phyloP scores from a whole-genome alignment of 352 stramenopile genomes.

The Globisporangium mamillatum region DNA sequence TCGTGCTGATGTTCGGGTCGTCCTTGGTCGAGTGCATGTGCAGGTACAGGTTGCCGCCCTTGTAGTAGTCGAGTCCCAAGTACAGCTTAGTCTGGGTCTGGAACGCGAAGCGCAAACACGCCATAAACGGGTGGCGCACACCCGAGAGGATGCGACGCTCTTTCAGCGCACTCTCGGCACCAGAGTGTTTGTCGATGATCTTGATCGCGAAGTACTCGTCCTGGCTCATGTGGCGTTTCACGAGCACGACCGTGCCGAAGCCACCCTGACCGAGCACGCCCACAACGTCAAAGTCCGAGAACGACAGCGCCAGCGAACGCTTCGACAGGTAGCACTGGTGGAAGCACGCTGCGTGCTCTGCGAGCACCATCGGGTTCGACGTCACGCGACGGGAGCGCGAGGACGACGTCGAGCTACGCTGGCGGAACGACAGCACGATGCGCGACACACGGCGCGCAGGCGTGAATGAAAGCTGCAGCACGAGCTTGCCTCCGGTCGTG shows the following conservation, averaged over 20 bases:
- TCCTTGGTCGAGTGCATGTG: conserved; percentile 88
- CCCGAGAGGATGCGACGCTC: conserved; percentile 74
- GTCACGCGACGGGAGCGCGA: conserved; percentile 48
- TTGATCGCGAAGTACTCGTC: conserved; percentile 87
- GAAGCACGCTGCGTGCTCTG: conserved; percentile 75
- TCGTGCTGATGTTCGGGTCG: conserved; percentile 73
- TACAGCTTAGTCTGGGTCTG: conserved; percentile 84
- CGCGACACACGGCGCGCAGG: conserved; percentile 78
- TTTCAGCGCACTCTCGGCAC: conserved; percentile 69
- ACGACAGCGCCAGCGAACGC: conserved; percentile 77
- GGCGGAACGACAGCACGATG: conserved; percentile 81
- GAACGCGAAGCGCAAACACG: conserved; percentile 82
- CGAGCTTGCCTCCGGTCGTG: conserved; percentile 70
- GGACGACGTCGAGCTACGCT: conserved; percentile 39
- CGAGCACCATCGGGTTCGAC: conserved; percentile 73
- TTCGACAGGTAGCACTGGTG: conserved; percentile 83
- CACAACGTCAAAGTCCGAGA: conserved; percentile 84
- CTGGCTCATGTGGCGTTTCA: conserved; percentile 69
- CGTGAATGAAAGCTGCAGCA: conserved; percentile 80
- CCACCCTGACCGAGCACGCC: conserved; percentile 78
- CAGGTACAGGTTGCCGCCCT: conserved; percentile 81
- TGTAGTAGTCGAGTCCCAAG: conserved; percentile 83
- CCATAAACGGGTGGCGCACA: conserved; percentile 78
- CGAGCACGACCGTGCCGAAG: conserved; percentile 79
- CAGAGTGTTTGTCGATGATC: conserved; percentile 85